Percentiles rank a stretch among this genome's conserved stretches.
Evolutionary conservation across 257 asterid genomes (phyloP).

Genomic region (Solanum corneliomulleri): DNA sequence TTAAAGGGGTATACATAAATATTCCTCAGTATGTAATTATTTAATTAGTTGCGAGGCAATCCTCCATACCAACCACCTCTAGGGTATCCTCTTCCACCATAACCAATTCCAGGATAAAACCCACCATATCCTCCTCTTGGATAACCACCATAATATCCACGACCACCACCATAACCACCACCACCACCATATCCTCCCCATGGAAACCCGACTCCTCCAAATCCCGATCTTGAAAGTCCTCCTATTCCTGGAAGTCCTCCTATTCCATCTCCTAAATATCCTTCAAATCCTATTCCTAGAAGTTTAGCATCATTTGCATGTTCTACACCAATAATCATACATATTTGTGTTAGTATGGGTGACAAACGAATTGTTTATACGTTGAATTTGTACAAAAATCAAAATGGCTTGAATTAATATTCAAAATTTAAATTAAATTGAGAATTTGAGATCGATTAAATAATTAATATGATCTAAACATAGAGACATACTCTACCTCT

Average conservation of each 20-base stretch:
- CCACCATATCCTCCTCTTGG: neutral
- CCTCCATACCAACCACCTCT: neutral
- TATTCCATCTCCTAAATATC: neutral
- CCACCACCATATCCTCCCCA: neutral
- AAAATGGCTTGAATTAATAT: neutral
- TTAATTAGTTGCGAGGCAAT: neutral
- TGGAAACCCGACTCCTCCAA: neutral
- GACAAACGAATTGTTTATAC: neutral
- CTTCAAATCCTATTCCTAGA: neutral
- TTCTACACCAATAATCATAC: neutral
- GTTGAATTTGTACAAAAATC: neutral
- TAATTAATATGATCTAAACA: neutral
- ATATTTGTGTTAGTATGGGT: neutral
- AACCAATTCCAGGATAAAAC: neutral
- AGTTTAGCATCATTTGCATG: neutral
- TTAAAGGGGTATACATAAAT: neutral
- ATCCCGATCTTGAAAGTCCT: neutral
- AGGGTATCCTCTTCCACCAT: neutral
- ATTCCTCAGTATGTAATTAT: neutral
- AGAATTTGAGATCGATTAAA: neutral
- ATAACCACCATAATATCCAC: neutral
- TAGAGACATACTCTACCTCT: too few species aligned
- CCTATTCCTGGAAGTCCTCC: neutral
- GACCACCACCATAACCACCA: neutral
- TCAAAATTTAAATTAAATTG: neutral